A percentile compares a stretch with the other conserved stretches of the same genome.
Conservation (phyloP, 768 basidiomycete genomes). For the Mycena polygramma region DNA sequence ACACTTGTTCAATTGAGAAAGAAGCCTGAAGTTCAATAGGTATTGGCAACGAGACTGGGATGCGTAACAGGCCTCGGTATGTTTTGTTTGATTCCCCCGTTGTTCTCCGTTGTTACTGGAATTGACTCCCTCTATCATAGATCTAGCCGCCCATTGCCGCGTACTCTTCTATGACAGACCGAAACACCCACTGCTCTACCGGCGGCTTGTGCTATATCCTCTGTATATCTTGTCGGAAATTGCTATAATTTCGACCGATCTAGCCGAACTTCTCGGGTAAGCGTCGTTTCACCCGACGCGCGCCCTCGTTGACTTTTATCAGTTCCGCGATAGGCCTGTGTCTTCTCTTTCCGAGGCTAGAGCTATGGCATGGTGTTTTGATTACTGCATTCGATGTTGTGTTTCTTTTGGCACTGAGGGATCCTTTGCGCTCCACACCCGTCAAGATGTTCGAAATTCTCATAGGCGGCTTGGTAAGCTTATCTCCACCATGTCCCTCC, state of each 20-base stretch:
- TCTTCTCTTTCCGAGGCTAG: slow-evolving; percentile 76
- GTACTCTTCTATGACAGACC: slow-evolving; percentile 75
- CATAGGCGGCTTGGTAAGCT: slow-evolving; percentile 69
- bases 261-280: slow-evolving; percentile 81
- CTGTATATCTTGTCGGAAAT: slow-evolving; percentile 75
- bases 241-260: slow-evolving; percentile 82
- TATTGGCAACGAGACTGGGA: slow-evolving; percentile 85
- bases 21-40: slow-evolving; percentile 51
- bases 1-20: neutral
- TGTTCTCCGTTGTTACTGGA: neutral
- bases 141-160: slow-evolving; percentile 71
- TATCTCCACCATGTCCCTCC: neutral
- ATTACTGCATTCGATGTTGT: slow-evolving; percentile 79
- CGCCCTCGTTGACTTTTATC: neutral
- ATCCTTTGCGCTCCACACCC: slow-evolving; percentile 76
- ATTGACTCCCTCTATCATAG: slow-evolving; percentile 42
- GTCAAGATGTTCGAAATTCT: slow-evolving; percentile 77
- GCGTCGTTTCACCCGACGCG: neutral
- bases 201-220: slow-evolving; percentile 74
- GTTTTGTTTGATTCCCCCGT: slow-evolving; percentile 16
- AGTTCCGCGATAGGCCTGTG: slow-evolving; percentile 82
- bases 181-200: slow-evolving; percentile 65
- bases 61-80: slow-evolving; percentile 85
- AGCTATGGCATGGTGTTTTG: slow-evolving; percentile 79
- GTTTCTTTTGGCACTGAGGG: slow-evolving; percentile 76